Evolutionary conservation across 257 asterid species (phyloP).

Genomic region (Penstemon newberryi): DNA sequence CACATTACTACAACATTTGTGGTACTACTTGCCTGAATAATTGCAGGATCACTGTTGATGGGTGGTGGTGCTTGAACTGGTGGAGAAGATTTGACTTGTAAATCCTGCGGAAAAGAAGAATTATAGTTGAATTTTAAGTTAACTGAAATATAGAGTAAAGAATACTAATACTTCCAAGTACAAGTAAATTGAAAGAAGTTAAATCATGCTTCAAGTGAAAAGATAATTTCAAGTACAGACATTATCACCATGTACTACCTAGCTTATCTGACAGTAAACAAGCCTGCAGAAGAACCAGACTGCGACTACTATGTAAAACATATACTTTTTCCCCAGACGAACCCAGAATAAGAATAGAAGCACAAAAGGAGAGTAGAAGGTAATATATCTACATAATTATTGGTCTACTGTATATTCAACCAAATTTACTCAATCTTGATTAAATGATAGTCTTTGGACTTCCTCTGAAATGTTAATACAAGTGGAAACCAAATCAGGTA

Average conservation of each 20-base stretch:
- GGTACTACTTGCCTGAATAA: slow-evolving; percentile 72
- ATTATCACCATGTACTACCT: background rate
- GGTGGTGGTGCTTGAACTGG: slow-evolving; percentile 71
- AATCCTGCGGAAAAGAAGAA: slow-evolving; percentile 58
- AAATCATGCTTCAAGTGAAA: slow-evolving; percentile 12
- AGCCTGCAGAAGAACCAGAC: background rate
- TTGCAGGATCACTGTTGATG: slow-evolving; percentile 87
- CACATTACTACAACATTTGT: slow-evolving; percentile 12
- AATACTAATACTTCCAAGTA: slow-evolving; percentile 3
- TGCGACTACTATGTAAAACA: background rate
- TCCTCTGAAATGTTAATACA: slow-evolving; percentile 12
- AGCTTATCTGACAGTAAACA: background rate
- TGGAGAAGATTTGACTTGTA: slow-evolving; percentile 92
- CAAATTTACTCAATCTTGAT: background rate
- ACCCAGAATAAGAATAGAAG: background rate
- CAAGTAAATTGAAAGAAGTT: background rate
- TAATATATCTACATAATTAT: background rate
- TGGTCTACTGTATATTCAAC: background rate
- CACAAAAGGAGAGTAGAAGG: background rate
- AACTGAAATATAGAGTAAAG: slow-evolving; percentile 15
- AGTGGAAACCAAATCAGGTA: slow-evolving; percentile 10
- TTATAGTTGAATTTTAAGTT: slow-evolving; percentile 5
- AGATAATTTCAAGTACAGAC: background rate
- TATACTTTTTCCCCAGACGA: background rate
- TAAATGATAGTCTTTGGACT: slow-evolving; percentile 14